Evolutionary conservation across 768 basidiomycete genomes (phyloP).

Genomic region (Boletus pseudo-olivaceus): DNA sequence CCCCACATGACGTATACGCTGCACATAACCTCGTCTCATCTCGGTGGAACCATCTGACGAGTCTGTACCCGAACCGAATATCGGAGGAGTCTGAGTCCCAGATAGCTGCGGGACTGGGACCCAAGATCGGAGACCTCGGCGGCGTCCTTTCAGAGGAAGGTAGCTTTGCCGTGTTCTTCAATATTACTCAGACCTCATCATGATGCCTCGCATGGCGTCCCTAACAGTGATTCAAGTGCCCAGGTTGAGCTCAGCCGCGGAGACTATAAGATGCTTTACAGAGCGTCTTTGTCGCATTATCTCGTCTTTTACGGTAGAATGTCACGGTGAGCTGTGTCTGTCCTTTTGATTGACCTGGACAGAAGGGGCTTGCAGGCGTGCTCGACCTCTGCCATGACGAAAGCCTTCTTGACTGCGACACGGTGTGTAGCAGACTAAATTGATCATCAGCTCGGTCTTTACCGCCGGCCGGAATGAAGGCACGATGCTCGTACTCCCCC

Average conservation of each 20-base stretch:
- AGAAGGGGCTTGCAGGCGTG: not conserved
- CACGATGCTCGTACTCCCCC: conserved; percentile 26
- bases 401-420: too few relatives aligned
- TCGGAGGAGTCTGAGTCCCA: conserved; percentile 12
- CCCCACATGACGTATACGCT: not conserved
- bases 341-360: not conserved
- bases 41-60: conserved; percentile 28
- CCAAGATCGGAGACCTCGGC: conserved; percentile 1
- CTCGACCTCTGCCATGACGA: not conserved
- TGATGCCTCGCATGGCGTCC: conserved; percentile 9
- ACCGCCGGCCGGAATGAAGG: conserved; percentile 12
- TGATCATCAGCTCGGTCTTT: not conserved
- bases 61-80: conserved; percentile 17
- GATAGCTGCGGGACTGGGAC: conserved; percentile 10
- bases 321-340: not conserved
- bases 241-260: conserved; percentile 7
- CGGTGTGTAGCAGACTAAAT: not conserved
- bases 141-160: conserved; percentile 22
- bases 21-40: not conserved
- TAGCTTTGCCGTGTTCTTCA: conserved; percentile 31
- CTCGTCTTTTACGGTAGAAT: not conserved
- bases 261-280: not conserved
- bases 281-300: not conserved
- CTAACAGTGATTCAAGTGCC: conserved; percentile 15
- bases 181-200: conserved; percentile 21